Conservation (phyloP, 352 stramenopile species). For the Phytopythium boreale region DNA sequence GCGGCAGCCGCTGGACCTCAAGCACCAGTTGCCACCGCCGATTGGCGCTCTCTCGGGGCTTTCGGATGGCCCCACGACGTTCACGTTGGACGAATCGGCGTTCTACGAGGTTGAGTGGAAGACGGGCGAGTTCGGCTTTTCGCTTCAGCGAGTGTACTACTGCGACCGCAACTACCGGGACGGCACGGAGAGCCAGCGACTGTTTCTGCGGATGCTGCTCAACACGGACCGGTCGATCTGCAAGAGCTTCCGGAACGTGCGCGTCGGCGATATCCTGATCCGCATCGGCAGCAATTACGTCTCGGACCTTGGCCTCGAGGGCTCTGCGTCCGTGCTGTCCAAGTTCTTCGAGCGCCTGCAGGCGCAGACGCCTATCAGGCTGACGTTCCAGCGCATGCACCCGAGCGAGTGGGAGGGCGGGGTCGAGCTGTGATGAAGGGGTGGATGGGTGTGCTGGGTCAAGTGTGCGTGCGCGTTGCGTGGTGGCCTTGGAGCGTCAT, state of each 20-base stretch:
- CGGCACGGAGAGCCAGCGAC: slow-evolving; percentile 22
- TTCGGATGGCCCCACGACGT: slow-evolving; percentile 54
- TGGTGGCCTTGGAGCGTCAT: neutral
- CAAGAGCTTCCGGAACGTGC: slow-evolving; percentile 56
- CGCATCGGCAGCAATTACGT: slow-evolving; percentile 52
- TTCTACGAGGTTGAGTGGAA: slow-evolving; percentile 70
- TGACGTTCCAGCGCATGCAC: slow-evolving; percentile 72
- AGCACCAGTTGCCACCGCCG: slow-evolving; percentile 53
- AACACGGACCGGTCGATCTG: slow-evolving; percentile 73
- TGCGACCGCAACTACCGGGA: slow-evolving; percentile 25
- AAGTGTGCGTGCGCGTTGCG: slow-evolving; percentile 1
- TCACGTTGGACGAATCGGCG: slow-evolving; percentile 39
- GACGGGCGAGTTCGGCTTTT: slow-evolving; percentile 68
- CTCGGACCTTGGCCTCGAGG: slow-evolving; percentile 61
- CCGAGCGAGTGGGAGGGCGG: slow-evolving; percentile 67
- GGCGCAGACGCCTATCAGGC: slow-evolving; percentile 44
- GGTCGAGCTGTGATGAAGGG: slow-evolving; percentile 45
- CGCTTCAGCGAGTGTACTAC: slow-evolving; percentile 67
- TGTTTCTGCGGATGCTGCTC: slow-evolving; percentile 72
- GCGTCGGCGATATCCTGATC: slow-evolving; percentile 62
- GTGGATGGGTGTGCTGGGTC: neutral
- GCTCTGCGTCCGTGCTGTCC: slow-evolving; percentile 48
- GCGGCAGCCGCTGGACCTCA: slow-evolving; percentile 41
- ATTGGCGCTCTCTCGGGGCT: slow-evolving; percentile 61
- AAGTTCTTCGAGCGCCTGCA: slow-evolving; percentile 68